Evolutionary conservation across 176 grass and related monocot genomes (phyloP).

Genomic region (Eleusine coracana): DNA sequence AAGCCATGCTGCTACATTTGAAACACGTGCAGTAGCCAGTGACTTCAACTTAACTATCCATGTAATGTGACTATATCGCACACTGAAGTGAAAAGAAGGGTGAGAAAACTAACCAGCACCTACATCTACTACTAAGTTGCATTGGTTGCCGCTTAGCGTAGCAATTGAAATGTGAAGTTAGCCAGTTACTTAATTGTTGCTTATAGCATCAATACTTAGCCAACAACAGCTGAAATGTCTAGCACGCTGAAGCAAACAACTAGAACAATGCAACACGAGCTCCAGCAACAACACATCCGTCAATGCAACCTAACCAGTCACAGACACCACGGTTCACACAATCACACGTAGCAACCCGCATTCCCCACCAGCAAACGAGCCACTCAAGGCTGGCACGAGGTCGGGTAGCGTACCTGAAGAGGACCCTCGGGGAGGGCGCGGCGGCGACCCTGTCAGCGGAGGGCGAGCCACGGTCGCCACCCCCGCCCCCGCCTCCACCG

Average conservation of each 20-base stretch:
- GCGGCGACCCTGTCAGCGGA: slow-evolving; percentile 34
- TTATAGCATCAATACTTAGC: not conserved
- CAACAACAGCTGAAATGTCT: not conserved
- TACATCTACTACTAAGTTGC: not conserved
- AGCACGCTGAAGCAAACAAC: not conserved
- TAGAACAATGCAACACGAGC: slow-evolving; percentile 16
- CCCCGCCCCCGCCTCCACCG: not conserved
- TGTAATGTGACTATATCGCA: not conserved
- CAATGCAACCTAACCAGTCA: slow-evolving; percentile 3
- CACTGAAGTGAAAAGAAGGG: slow-evolving; percentile 21
- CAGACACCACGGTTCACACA: slow-evolving; percentile 15
- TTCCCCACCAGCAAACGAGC: slow-evolving; percentile 24
- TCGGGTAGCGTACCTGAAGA: slow-evolving; percentile 64
- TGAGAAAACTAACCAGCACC: not conserved
- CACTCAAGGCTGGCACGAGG: not conserved
- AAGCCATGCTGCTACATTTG: not conserved
- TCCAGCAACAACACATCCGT: not conserved
- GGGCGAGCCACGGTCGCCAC: slow-evolving; percentile 8
- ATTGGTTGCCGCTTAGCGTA: not conserved
- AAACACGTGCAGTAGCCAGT: not conserved
- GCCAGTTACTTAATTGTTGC: not conserved
- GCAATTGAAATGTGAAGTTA: not conserved
- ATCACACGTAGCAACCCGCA: slow-evolving; percentile 27
- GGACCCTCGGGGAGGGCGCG: slow-evolving; percentile 81
- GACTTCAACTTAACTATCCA: not conserved